phyloP scores from a whole-genome alignment of 2,329 filamentous ascomycete species.

The Phyllosticta ampelicida region DNA sequence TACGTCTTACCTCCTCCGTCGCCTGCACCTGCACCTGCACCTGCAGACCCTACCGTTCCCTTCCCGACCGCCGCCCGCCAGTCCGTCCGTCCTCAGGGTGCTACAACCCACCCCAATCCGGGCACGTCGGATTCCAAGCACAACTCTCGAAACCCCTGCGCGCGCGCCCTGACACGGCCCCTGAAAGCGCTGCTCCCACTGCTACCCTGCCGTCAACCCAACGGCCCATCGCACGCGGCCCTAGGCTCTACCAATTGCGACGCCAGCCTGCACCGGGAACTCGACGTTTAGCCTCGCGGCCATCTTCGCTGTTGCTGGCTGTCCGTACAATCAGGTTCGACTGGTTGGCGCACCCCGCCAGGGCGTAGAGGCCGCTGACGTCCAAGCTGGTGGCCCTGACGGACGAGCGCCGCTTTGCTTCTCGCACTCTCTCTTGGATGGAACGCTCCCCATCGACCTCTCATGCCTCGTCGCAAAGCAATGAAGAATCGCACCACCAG shows the following conservation, averaged over 20 bases:
- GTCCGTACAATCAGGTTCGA: conserved; percentile 1
- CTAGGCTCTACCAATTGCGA: background rate
- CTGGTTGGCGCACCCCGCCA: conserved; percentile 7
- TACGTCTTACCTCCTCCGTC: no score
- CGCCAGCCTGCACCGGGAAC: background rate
- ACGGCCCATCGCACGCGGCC: background rate
- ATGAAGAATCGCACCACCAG: conserved; percentile 1
- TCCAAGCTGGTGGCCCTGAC: conserved; percentile 1
- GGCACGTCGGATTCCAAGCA: background rate
- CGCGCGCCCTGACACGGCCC: background rate
- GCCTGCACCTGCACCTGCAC: no score
- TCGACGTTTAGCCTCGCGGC: background rate
- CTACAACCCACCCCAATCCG: background rate
- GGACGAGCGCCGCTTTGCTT: conserved; percentile 2
- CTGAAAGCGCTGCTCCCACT: background rate
- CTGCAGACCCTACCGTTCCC: background rate
- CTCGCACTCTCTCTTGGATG: conserved; percentile 7
- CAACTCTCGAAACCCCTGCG: background rate
- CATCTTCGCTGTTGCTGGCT: conserved; percentile 8
- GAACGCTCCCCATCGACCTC: background rate
- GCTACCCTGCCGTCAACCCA: background rate
- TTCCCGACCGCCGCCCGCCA: no score
- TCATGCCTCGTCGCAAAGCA: background rate
- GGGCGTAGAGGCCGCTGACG: background rate
- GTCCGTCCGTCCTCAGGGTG: no score